Percentiles rank a stretch among this genome's conserved stretches.
Evolutionary conservation across 306 rosid genomes (phyloP).

Genomic region (Hippophae rhamnoides): DNA sequence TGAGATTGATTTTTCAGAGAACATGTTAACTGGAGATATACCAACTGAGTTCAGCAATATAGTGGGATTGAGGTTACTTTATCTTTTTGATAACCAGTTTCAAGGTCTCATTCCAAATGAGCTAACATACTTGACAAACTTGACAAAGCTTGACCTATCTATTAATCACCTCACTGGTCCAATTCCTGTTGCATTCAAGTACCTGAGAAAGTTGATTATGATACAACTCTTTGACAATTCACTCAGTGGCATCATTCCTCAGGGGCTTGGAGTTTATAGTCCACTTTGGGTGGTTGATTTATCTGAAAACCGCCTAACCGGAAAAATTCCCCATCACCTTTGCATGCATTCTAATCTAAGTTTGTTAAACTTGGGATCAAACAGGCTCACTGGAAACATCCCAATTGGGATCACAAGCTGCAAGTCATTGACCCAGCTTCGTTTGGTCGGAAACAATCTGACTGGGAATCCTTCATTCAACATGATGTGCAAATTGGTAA

Average conservation of each 20-base stretch:
- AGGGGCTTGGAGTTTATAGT: slow-evolving; percentile 52
- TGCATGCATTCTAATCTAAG: slow-evolving; percentile 45
- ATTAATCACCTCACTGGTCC: slow-evolving; percentile 58
- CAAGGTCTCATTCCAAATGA: slow-evolving; percentile 58
- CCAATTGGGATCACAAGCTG: slow-evolving; percentile 60
- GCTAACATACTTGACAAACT: slow-evolving; percentile 43
- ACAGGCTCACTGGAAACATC: slow-evolving; percentile 50
- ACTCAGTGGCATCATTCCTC: slow-evolving; percentile 56
- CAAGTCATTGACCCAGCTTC: slow-evolving; percentile 46
- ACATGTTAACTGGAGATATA: slow-evolving; percentile 45
- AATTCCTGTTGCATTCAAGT: slow-evolving; percentile 55
- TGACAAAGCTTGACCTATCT: slow-evolving; percentile 66
- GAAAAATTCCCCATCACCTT: slow-evolving; percentile 59
- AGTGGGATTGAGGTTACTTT: slow-evolving; percentile 40
- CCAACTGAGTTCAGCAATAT: slow-evolving; percentile 60
- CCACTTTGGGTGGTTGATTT: slow-evolving; percentile 86
- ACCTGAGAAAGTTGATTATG: slow-evolving; percentile 43
- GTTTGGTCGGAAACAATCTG: slow-evolving; percentile 48
- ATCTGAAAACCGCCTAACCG: slow-evolving; percentile 51
- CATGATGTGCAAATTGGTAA: slow-evolving; percentile 44
- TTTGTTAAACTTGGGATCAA: slow-evolving; percentile 50
- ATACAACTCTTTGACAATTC: slow-evolving; percentile 60
- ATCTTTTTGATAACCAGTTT: slow-evolving; percentile 66
- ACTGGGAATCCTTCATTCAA: slow-evolving; percentile 53
- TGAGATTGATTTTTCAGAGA: slow-evolving; percentile 69